These are phyloP conservation scores for Diaporthe humulicola DNA, from an alignment of 2,329 filamentous ascomycete species.

Conservation along the genomic window DNA sequence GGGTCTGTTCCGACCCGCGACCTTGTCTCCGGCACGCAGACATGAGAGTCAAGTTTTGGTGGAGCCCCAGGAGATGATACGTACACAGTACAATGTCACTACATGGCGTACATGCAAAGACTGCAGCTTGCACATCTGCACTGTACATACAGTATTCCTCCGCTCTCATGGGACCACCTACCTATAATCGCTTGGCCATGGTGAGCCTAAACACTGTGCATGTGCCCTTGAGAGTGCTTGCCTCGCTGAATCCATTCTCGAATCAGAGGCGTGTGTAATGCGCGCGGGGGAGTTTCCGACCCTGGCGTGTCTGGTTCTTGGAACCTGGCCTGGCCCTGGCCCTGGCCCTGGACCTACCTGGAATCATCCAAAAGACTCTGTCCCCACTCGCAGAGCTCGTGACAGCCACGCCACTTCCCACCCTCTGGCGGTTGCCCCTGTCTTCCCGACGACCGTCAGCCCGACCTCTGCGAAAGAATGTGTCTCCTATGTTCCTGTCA, in stretches of 20 bases:
- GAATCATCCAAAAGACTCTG: background rate
- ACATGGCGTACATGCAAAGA: background rate
- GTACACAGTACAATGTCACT: too few relatives aligned
- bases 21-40: background rate
- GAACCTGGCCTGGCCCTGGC: background rate
- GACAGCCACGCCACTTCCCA: constrained; percentile 14
- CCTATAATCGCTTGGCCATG: background rate
- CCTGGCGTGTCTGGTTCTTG: constrained; percentile 1
- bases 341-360: background rate
- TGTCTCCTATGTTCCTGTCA: background rate
- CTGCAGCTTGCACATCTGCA: background rate
- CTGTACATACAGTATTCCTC: background rate
- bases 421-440: background rate
- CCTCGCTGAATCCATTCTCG: constrained; percentile 18
- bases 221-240: constrained; percentile 3
- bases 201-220: constrained; percentile 15
- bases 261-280: background rate
- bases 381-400: constrained; percentile 19
- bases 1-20: background rate
- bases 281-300: constrained; percentile 2
- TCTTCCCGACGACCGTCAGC: background rate
- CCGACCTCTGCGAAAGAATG: background rate
- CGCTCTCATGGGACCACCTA: background rate
- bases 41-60: background rate
- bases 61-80: background rate